Evolutionary conservation across 2,329 filamentous ascomycete species (phyloP), one percentile per base, ranked within the genome.

Genomic region (Blumeria graminis): DNA sequence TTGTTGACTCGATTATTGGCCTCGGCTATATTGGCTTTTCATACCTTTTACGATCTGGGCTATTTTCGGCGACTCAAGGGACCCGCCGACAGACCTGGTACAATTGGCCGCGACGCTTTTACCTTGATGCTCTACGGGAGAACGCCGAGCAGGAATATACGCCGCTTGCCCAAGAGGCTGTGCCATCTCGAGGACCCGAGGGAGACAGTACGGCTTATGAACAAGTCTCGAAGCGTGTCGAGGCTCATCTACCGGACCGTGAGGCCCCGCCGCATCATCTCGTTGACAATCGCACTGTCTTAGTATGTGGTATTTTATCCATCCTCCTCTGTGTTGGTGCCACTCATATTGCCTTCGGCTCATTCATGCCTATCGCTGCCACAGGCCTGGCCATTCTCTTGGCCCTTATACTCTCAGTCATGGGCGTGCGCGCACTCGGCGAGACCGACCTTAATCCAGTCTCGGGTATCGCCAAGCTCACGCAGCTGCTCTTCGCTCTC

Each of bases 361-460:
- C 79, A 56, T 75, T 94, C 3, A 87, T 96, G 1, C 86, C 89
- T 0, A 74, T 88, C 1, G 78, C 82, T 59, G 80, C 85, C 3
- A 89, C 81, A 11, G 70, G 89, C 56, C 76, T 82, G 11, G 84
- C 93, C 2, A 90, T 94, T 6, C 67, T 93, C 33, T 82, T 96
- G 68, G 87, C 92, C 0, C 77, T 98, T 28, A 62, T 89, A 0
- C 75, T 92, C 16, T 86, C 84, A 57, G 82, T 92, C 56, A 84
- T 84, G 79, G 81, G 80, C 3, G 81, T 84, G 10, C 70, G 81
- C 35, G 80, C 81, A 0, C 69, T 84, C 0, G 80, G 80, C 9
- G 79, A 96, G 71, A 96, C 92, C 5, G 92, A 98, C 64, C 74
- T 98, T 9, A 96, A 96, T 65, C 92, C 92, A 0, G 92, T 96